These are phyloP conservation scores for Ophiostoma perfectum DNA, from an alignment of 2,329 filamentous ascomycete species.

Conservation along the genomic window DNA sequence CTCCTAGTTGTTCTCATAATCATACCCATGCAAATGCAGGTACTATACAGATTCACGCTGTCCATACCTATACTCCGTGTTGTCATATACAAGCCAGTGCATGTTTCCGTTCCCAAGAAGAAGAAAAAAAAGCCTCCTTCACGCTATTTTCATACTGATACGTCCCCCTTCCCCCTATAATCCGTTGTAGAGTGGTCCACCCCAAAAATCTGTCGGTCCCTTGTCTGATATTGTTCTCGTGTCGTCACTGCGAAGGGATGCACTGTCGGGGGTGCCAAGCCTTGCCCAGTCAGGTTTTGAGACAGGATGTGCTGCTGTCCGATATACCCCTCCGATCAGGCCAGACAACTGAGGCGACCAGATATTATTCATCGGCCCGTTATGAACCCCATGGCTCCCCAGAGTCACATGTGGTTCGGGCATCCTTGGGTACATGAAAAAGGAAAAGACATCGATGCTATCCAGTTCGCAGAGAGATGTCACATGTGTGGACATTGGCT, in stretches of 20 bases:
- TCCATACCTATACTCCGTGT: background rate
- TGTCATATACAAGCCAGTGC: background rate
- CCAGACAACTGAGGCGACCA: background rate
- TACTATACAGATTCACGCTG: background rate
- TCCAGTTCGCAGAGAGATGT: conserved; percentile 14
- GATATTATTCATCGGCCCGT: background rate
- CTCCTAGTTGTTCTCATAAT: background rate
- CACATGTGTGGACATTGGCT: conserved; percentile 11
- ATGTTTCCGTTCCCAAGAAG: background rate
- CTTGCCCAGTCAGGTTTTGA: conserved; percentile 7
- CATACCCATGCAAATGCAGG: background rate
- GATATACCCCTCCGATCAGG: background rate
- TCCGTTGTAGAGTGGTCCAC: conserved; percentile 1
- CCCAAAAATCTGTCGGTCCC: conserved; percentile 1
- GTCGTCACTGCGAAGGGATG: conserved; percentile 8
- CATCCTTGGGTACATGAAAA: conserved; percentile 13
- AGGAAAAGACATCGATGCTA: conserved; percentile 14
- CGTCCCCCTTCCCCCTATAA: background rate
- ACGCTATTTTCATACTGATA: background rate
- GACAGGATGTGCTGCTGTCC: background rate
- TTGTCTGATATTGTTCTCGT: background rate
- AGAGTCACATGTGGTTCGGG: conserved; percentile 1
- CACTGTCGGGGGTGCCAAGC: conserved; percentile 2
- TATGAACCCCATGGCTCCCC: background rate
- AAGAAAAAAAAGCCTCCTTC: too few relatives aligned